phyloP scores from a whole-genome alignment of 805 yeast species.

The Limtongozyma cylindracea region DNA sequence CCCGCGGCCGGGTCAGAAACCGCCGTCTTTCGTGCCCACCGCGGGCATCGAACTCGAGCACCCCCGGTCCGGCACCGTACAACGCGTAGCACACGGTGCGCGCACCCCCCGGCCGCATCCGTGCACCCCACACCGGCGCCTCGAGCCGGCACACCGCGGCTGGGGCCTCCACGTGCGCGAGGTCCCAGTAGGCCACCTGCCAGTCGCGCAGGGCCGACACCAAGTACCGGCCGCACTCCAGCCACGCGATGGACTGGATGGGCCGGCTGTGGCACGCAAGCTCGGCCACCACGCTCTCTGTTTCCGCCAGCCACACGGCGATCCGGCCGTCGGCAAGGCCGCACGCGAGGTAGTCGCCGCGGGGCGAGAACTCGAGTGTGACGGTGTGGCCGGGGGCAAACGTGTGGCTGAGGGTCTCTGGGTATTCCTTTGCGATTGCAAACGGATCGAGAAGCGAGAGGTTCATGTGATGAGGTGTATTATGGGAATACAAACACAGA shows the following conservation, averaged over 20 bases:
- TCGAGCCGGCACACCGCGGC: slow-evolving; percentile 24
- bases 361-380: slow-evolving; percentile 36
- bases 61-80: slow-evolving; percentile 28
- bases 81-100: slow-evolving; percentile 33
- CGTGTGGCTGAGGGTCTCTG: slow-evolving; percentile 58
- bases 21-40: too few relatives aligned
- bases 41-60: slow-evolving; percentile 4
- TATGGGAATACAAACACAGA: too few relatives aligned
- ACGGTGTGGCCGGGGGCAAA: slow-evolving; percentile 42
- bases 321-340: slow-evolving; percentile 58
- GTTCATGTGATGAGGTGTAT: too few relatives aligned
- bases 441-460: slow-evolving; percentile 72
- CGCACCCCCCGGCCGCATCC: slow-evolving; percentile 21
- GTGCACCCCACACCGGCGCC: slow-evolving; percentile 52
- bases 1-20: too few relatives aligned
- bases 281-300: slow-evolving; percentile 24
- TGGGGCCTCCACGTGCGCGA: slow-evolving; percentile 7
- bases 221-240: slow-evolving; percentile 39
- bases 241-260: slow-evolving; percentile 58
- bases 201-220: slow-evolving; percentile 63
- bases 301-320: slow-evolving; percentile 49
- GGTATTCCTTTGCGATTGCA: slow-evolving; percentile 76
- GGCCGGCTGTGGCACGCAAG: slow-evolving; percentile 46
- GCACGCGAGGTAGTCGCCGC: slow-evolving; percentile 71
- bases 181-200: slow-evolving; percentile 64